Evolutionary conservation across 2,329 filamentous ascomycete genomes (phyloP).

Genomic region (Botryotinia globosa): DNA sequence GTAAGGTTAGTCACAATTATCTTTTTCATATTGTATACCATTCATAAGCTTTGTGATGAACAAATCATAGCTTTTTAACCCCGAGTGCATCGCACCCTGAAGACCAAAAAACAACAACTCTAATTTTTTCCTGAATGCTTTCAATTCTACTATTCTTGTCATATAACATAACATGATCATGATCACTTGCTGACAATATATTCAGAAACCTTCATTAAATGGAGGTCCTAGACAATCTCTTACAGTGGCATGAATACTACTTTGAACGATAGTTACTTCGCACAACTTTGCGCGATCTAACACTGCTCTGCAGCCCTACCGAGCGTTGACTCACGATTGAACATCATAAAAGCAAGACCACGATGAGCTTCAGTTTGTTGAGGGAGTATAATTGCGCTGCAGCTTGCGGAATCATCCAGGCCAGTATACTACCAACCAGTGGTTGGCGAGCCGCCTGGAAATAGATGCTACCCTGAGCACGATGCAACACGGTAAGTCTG

Average conservation of each 20-base stretch:
- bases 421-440: neutral
- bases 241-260: neutral
- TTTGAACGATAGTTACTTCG: neutral
- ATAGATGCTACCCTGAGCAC: neutral
- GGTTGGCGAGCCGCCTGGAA: neutral
- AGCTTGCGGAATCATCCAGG: neutral
- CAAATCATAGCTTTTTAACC: constrained; percentile 43
- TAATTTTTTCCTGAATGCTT: constrained; percentile 44
- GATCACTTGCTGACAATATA: constrained; percentile 51
- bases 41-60: constrained; percentile 38
- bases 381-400: neutral
- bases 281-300: neutral
- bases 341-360: neutral
- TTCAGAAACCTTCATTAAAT: constrained; percentile 42
- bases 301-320: neutral
- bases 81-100: constrained; percentile 39
- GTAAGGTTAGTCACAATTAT: constrained; percentile 31
- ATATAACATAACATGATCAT: constrained; percentile 40
- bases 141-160: constrained; percentile 41
- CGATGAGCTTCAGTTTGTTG: neutral
- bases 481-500: neutral
- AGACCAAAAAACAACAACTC: constrained; percentile 42
- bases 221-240: neutral
- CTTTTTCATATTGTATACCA: constrained; percentile 13
- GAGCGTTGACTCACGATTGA: too few species aligned